Evolutionary conservation across 345 rosid genomes (phyloP), one percentile per base, ranked within the genome.

Genomic region (Eucalyptus regnans): DNA sequence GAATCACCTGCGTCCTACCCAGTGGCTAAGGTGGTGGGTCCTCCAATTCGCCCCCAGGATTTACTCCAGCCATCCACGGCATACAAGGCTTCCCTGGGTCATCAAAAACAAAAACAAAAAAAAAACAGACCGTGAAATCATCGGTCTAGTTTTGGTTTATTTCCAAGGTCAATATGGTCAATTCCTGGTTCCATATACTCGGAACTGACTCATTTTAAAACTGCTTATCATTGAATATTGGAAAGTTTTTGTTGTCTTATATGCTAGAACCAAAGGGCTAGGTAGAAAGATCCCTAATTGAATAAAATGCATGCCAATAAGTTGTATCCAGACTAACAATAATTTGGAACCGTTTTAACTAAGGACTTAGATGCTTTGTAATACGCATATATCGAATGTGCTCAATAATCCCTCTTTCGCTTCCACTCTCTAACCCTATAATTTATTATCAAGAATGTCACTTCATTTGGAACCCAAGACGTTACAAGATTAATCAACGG

Each of bases 121-220:
- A 51, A 0, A 51, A 17, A 1, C 0, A 52, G 9, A 13, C 18
- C 71, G 7, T 64, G 18, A 15, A 64, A 64, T 9, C 71, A 15
- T 31, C 9, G 5, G 9, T 64, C 17, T n/a, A 16, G 37, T 31
- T 68, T 52, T 52, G 10, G 58, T 52, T 52, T 52, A 52, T 52
- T 52, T 52, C 20, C 27, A 6, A 11, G 3, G 9, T 41, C 27
- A 22, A 76, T 6, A 20, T 8, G 2, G 8, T 76, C 2, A 0
- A 25, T 76, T 76, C 8, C 5, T 0, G 0, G 1, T 71, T 71
- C 25, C 7, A 71, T 7, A 5, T 20, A 37, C 8, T 9, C 0
- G 1, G 4, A 41, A 22, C 1, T 2, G 0, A 41, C 27, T 13
- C 4, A 9, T 31, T 66, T 16, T 2, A 66, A 64, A 64, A n/a